Evolutionary conservation across 1,139 yeast genomes (phyloP), one percentile per base, ranked within the genome.

Genomic region (Pichia kudriavzevii): DNA sequence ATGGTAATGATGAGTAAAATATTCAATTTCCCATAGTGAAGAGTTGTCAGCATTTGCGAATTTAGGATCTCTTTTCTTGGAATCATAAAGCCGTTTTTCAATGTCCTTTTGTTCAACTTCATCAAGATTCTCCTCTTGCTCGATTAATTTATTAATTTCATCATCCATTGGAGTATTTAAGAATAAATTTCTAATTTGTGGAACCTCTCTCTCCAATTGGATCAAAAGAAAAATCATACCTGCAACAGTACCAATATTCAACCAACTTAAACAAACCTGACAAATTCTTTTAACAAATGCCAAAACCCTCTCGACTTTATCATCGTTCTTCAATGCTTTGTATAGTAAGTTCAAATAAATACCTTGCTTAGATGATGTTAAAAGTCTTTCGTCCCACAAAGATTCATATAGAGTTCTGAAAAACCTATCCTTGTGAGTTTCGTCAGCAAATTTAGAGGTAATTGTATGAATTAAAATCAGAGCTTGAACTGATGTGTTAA

Each of bases 401-500:
- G 94, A 79, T 60, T 91, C 98, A 58, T 91, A 91, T 40, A 91
- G 67, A 0, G 97, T 85, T 54, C 85, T 73, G 66, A 78, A 88
- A 56, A 73, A 93, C 54, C 98, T 72, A 54, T 84, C 94, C 17
- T 74, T 57, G 21, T 66, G 63, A 11, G 34, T 28, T 12, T 36
- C 41, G 19, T 38, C 43, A 1, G 44, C 21, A 29, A 42, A 38
- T 44, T 80, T 83, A 40, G 67, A 64, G 18, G 70, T 52, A 43
- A 91, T 82, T 54, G 85, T 95, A 57, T 80, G 76, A 36, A 91
- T 75, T 51, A 91, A 72, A 21, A 82, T 79, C 46, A 93, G 69
- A 0, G 98, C 95, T 63, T 93, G 98, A 22, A 93, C 79, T 8
- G 94, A 79, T 3, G 98, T 91, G 58, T 85, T 87, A 66, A 91